These are phyloP conservation scores for Penicillium argentinense DNA, from an alignment of 495 filamentous ascomycete species.

Conservation along the genomic window DNA sequence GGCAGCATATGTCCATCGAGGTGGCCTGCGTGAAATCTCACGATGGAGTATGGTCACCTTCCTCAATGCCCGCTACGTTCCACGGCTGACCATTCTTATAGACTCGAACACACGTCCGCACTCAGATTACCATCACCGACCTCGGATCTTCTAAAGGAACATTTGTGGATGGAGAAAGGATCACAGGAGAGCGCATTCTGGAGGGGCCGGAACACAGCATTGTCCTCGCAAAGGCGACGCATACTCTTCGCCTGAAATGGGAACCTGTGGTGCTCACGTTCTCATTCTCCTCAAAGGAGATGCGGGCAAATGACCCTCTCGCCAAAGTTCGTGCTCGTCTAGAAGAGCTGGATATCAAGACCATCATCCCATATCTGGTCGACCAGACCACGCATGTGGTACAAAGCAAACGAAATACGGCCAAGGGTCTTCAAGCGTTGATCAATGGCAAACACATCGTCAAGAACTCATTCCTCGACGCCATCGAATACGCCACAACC, in stretches of 20 bases:
- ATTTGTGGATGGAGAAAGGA: conserved; percentile 66
- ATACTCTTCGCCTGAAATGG: conserved; percentile 71
- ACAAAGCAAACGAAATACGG: conserved; percentile 83
- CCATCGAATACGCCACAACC: conserved; percentile 66
- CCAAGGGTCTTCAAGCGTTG: conserved; percentile 83
- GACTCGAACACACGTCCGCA: conserved; percentile 58
- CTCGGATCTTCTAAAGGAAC: conserved; percentile 79
- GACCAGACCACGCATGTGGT: conserved; percentile 83
- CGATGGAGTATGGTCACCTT: conserved; percentile 59
- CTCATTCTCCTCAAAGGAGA: conserved; percentile 74
- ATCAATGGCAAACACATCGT: conserved; percentile 83
- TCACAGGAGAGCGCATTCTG: conserved; percentile 54
- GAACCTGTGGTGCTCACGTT: conserved; percentile 77
- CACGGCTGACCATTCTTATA: conserved; percentile 16
- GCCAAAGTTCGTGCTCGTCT: conserved; percentile 60
- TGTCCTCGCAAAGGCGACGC: conserved; percentile 16
- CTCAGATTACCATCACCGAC: conserved; percentile 64
- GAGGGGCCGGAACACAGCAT: conserved; percentile 60
- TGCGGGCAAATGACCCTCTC: conserved; percentile 66
- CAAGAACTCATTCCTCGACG: conserved; percentile 69
- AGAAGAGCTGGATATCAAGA: conserved; percentile 85
- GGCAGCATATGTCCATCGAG: conserved; percentile 80
- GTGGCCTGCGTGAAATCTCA: conserved; percentile 64
- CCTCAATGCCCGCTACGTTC: too few relatives aligned
- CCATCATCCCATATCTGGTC: conserved; percentile 66